phyloP scores from a whole-genome alignment of 2,329 filamentous ascomycete genomes.

The Aspergillus terreus region DNA sequence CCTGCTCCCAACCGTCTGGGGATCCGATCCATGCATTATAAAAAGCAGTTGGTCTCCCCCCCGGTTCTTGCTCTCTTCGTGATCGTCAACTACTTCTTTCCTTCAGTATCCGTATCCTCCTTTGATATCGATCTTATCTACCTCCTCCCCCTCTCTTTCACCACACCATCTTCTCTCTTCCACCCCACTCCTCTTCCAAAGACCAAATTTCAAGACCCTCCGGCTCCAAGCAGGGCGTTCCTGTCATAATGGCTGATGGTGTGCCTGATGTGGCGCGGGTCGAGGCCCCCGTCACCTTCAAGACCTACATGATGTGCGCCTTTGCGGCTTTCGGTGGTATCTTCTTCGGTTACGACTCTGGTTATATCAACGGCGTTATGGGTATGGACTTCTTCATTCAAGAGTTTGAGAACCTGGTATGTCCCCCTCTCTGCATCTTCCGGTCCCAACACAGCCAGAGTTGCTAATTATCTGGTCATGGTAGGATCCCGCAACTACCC shows the following conservation, averaged over 20 bases:
- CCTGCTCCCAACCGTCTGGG: neutral
- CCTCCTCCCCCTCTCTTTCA: neutral
- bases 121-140: neutral
- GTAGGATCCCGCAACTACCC: slow-evolving; percentile 26
- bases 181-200: neutral
- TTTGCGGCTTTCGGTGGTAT: slow-evolving; percentile 60
- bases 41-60: neutral
- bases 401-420: slow-evolving; percentile 32
- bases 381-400: slow-evolving; percentile 49
- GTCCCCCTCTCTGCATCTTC: slow-evolving; percentile 9
- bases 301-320: slow-evolving; percentile 59
- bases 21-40: neutral
- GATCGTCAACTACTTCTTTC: neutral
- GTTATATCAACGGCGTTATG: slow-evolving; percentile 53
- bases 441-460: neutral
- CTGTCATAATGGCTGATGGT: slow-evolving; percentile 23
- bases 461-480: neutral
- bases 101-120: neutral
- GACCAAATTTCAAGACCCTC: neutral
- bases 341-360: slow-evolving; percentile 59
- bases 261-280: slow-evolving; percentile 52
- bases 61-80: neutral
- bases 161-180: neutral
- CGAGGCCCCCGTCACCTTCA: slow-evolving; percentile 56
- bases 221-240: neutral